Evolutionary conservation across 2,329 filamentous ascomycete genomes (phyloP), one percentile per base, ranked within the genome.

Genomic region (Sarocladiaceae sp.): DNA sequence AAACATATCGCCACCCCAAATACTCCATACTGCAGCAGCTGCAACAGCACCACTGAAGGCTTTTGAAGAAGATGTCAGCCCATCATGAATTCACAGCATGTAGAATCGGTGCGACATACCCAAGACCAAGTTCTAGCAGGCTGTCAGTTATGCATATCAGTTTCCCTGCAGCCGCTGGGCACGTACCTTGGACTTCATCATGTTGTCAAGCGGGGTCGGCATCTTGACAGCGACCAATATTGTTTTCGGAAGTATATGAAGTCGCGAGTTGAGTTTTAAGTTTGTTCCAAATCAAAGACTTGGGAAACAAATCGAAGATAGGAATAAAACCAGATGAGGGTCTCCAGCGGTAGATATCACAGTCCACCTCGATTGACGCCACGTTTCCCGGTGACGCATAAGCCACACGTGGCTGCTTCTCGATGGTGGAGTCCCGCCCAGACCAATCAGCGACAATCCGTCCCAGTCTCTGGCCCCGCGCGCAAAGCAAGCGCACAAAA

Each of bases 1-100:
- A 62, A 97, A 96, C 62, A 97, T 80, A 57, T 93, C 90, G 51
- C 82, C 79, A 53, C 90, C 90, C 85, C 88, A 95, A 60, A 97
- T 93, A 17, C 82, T 80, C 86, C 88, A 96, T 37, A 82, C 83
- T 15, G 90, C 87, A 2, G 87, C 90, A 2, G 88, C 90, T 6
- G 88, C 88, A 13, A 97, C 80, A 50, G 95, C 78, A 10, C 88
- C 89, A 4, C 87, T 84, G 65, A 97, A 97, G 17, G 85, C 89
- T 85, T 71, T 60, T 62, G n/a, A 29, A 56, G 58, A 69, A 56
- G 47, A 10, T 36, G 49, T 11, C 25, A 29, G 25, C n/a, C n/a
- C 3, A 15, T 31, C 28, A 26, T 23, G 15, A 17, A 51, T 51
- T n/a, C 22, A 28, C 23, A 50, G 18, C 42, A 55, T 55, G 54